A percentile compares a stretch with the other conserved stretches of the same genome.
Conservation (phyloP, 2,329 filamentous ascomycete genomes). For the Alternaria novae-zelandiae region DNA sequence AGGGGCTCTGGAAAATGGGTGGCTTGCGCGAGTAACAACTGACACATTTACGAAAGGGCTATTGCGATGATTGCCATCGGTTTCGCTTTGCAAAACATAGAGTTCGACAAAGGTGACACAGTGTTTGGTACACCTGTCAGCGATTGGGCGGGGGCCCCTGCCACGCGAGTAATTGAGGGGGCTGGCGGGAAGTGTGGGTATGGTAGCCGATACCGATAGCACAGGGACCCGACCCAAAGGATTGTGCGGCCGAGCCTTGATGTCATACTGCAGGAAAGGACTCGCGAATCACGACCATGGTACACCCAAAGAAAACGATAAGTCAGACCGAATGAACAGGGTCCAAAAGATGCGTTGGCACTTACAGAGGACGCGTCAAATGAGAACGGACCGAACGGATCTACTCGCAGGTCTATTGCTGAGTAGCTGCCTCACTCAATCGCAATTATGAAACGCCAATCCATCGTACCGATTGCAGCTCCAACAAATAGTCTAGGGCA, state of each 20-base stretch:
- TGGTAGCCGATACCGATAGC: constrained; percentile 22
- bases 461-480: constrained; percentile 5
- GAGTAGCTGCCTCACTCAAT: constrained; percentile 13
- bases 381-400: constrained; percentile 9
- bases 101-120: background rate
- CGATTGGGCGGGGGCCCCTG: constrained; percentile 21
- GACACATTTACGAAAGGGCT: background rate
- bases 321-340: constrained; percentile 8
- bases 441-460: constrained; percentile 20
- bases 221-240: constrained; percentile 6
- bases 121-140: background rate
- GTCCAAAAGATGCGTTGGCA: constrained; percentile 27
- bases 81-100: background rate
- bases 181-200: constrained; percentile 24
- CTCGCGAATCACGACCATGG: constrained; percentile 25
- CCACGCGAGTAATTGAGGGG: constrained; percentile 22
- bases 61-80: background rate
- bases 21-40: background rate
- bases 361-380: constrained; percentile 9
- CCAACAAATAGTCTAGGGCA: background rate
- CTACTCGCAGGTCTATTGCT: background rate
- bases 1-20: background rate
- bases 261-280: constrained; percentile 24
- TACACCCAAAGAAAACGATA: constrained; percentile 10
- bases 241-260: constrained; percentile 19